These are phyloP conservation scores for Aspergillus proliferans DNA, from an alignment of 2,329 filamentous ascomycete genomes.

Conservation along the genomic window DNA sequence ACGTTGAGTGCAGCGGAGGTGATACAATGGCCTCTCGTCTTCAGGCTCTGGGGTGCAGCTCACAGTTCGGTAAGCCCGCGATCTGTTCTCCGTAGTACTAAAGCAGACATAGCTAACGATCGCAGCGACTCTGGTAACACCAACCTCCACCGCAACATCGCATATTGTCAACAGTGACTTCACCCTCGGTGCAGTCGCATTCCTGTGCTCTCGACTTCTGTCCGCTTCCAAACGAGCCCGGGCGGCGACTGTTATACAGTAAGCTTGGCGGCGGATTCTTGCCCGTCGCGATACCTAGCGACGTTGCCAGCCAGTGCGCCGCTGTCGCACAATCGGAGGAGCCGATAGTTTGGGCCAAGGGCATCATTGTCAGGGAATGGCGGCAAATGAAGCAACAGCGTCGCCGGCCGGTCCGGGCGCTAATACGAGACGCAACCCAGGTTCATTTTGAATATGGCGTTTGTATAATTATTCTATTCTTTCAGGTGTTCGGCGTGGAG, in stretches of 20 bases:
- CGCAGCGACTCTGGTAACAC: slow-evolving; percentile 42
- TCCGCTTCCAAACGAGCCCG: slow-evolving; percentile 44
- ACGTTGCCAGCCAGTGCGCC: slow-evolving; percentile 36
- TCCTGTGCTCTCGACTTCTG: slow-evolving; percentile 54
- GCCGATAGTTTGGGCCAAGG: slow-evolving; percentile 34
- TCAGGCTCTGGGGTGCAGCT: slow-evolving; percentile 35
- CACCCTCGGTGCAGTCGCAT: slow-evolving; percentile 52
- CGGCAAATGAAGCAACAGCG: too few relatives aligned
- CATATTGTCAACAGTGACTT: slow-evolving; percentile 50
- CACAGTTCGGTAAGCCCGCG: slow-evolving; percentile 34
- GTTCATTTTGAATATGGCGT: too few relatives aligned
- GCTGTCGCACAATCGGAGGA: slow-evolving; percentile 41
- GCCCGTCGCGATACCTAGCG: slow-evolving; percentile 2
- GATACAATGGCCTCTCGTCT: slow-evolving; percentile 28
- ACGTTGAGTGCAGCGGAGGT: background rate
- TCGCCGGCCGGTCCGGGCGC: too few relatives aligned
- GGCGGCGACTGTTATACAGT: slow-evolving; percentile 50
- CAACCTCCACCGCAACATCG: slow-evolving; percentile 15
- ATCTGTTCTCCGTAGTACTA: background rate
- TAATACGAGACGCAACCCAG: too few relatives aligned
- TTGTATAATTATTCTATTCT: too few relatives aligned
- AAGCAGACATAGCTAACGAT: slow-evolving; percentile 5
- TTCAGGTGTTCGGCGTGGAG: too few relatives aligned
- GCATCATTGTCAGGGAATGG: slow-evolving; percentile 9
- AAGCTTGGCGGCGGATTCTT: slow-evolving; percentile 40